Conservation (phyloP, 495 filamentous ascomycete genomes). For the Penicillium turbatum region DNA sequence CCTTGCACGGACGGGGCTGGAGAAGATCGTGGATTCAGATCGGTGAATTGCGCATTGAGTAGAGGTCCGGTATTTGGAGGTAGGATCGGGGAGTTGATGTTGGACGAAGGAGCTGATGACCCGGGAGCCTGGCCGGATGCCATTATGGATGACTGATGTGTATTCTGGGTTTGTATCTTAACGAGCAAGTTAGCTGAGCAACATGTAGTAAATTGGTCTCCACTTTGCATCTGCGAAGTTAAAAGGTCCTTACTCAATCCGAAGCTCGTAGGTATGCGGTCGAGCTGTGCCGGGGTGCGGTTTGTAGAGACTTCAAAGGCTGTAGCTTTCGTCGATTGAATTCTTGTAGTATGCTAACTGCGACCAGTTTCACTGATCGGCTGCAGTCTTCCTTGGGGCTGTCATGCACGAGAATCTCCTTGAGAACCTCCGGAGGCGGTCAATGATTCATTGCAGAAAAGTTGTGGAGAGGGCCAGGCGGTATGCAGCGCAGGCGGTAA, state of each 20-base stretch:
- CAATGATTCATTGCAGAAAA: conserved; percentile 16
- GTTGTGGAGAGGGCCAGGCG: conserved; percentile 14
- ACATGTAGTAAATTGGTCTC: neutral
- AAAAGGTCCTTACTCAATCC: neutral
- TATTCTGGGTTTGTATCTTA: too few relatives aligned
- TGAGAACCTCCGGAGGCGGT: conserved; percentile 1
- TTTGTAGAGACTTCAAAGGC: neutral
- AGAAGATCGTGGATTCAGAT: conserved; percentile 36
- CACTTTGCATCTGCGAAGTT: neutral
- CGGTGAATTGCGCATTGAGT: conserved; percentile 29
- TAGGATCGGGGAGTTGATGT: conserved; percentile 41
- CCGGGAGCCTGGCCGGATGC: conserved; percentile 35
- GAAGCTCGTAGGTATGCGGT: neutral
- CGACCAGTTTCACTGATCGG: neutral
- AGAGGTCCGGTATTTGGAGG: conserved; percentile 28
- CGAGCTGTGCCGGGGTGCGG: neutral
- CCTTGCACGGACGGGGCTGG: conserved; percentile 38
- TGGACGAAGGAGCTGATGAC: conserved; percentile 42
- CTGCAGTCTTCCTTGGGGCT: neutral
- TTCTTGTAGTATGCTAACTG: neutral
- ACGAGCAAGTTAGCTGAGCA: neutral
- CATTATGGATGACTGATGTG: conserved; percentile 19
- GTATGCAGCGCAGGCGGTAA: conserved; percentile 23
- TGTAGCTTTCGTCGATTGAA: neutral
- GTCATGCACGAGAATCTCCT: neutral